Percentiles rank a stretch among this genome's conserved stretches.
Conservation (phyloP, 306 rosid genomes). For the Senna siamea region DNA sequence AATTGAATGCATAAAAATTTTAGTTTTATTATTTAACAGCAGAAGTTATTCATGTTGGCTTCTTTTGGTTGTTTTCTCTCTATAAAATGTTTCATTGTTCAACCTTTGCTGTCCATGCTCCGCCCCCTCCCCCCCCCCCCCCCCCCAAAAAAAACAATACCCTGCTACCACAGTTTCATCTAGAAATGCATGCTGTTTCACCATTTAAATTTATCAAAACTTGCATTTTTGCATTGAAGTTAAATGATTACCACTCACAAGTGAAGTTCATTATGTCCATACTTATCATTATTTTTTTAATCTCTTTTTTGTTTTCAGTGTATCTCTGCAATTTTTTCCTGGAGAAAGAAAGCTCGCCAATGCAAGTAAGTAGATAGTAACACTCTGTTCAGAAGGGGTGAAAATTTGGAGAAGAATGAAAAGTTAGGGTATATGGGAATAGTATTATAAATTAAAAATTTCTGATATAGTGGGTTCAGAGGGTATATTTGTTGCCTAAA, state of each 20-base stretch:
- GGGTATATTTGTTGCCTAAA: constrained; percentile 22
- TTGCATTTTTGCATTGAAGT: neutral
- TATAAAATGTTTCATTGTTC: neutral
- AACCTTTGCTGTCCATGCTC: too few relatives aligned
- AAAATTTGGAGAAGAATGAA: neutral
- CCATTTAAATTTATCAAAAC: constrained; percentile 19
- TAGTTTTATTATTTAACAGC: constrained; percentile 10
- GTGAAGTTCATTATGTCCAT: constrained; percentile 8
- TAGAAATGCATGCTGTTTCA: neutral
- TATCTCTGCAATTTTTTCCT: constrained; percentile 64
- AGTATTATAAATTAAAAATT: constrained; percentile 2
- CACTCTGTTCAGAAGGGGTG: constrained; percentile 2
- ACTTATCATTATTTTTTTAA: constrained; percentile 18
- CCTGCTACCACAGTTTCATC: too few relatives aligned
- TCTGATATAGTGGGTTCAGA: constrained; percentile 1
- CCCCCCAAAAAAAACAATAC: too few relatives aligned
- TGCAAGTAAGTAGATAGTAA: constrained; percentile 79
- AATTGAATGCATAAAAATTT: constrained; percentile 1
- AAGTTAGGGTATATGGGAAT: neutral
- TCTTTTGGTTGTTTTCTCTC: constrained; percentile 27
- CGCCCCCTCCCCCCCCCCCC: too few relatives aligned
- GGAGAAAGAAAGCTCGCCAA: constrained; percentile 77
- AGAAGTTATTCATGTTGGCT: constrained; percentile 6
- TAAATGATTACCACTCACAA: neutral
- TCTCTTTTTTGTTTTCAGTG: constrained; percentile 59